Conservation (phyloP, 73 alveolate species). For the Symbiodinium natans region DNA sequence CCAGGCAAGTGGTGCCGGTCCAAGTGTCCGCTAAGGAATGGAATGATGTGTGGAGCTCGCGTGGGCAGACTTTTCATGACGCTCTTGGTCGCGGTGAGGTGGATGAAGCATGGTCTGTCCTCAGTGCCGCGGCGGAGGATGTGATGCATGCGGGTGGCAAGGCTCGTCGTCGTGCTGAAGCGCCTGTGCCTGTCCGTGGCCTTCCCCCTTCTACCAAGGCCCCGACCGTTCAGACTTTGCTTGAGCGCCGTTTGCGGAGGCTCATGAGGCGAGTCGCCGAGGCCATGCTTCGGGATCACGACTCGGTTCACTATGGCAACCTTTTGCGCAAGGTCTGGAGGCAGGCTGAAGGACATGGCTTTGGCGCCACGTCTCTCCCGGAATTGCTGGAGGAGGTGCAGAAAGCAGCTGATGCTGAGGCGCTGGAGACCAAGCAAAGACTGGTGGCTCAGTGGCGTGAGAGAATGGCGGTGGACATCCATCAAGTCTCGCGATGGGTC, state of each 20-base stretch:
- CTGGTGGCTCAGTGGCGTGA: not conserved
- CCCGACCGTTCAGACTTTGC: not conserved
- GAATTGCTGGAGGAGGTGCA: not conserved
- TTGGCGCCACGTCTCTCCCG: not conserved
- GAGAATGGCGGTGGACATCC: not conserved
- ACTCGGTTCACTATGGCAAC: not conserved
- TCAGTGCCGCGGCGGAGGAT: not conserved
- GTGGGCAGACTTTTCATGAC: not conserved
- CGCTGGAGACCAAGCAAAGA: not conserved
- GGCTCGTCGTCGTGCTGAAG: not conserved
- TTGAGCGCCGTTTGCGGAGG: not conserved
- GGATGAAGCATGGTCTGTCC: not conserved
- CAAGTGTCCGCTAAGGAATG: not conserved
- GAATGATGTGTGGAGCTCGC: not conserved
- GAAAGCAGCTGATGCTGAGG: not conserved
- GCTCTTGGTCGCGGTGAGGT: not conserved
- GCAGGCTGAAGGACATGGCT: not conserved
- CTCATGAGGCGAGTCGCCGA: not conserved
- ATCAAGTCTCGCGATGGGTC: not conserved
- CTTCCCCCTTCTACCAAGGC: not conserved
- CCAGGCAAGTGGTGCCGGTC: not conserved
- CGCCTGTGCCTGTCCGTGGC: not conserved
- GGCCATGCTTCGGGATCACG: not conserved
- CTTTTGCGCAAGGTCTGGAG: not conserved
- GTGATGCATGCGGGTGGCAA: too few species aligned